Percentiles rank a stretch among this genome's conserved stretches.
Conservation (phyloP, 345 rosid species). For the Ailanthus altissimus region DNA sequence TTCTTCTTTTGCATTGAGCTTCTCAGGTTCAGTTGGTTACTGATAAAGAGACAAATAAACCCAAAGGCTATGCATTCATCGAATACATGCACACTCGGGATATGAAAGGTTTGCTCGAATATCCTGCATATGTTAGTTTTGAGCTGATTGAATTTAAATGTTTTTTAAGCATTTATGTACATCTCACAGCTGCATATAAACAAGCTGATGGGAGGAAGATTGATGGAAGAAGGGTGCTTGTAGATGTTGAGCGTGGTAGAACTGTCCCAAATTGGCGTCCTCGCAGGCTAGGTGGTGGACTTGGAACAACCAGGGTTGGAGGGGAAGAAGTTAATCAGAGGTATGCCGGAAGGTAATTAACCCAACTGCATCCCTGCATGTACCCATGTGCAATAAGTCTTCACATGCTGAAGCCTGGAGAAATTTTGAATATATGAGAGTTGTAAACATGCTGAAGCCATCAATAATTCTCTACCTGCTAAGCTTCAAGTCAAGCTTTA, state of each 20-base stretch:
- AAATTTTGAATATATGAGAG: neutral
- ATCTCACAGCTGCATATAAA: slow-evolving; percentile 81
- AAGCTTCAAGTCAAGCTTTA: neutral
- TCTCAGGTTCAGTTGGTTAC: slow-evolving; percentile 78
- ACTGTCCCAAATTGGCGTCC: slow-evolving; percentile 99
- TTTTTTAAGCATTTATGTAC: slow-evolving; percentile 17
- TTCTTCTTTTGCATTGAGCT: slow-evolving; percentile 35
- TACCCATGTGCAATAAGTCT: neutral
- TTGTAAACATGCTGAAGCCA: neutral
- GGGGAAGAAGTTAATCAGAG: slow-evolving; percentile 76
- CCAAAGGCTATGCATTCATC: slow-evolving; percentile 94
- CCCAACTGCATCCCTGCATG: neutral
- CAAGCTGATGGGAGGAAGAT: slow-evolving; percentile 99
- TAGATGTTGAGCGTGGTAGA: slow-evolving; percentile 97
- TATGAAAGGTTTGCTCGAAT: slow-evolving; percentile 72
- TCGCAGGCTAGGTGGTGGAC: slow-evolving; percentile 98
- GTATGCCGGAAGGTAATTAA: slow-evolving; percentile 44
- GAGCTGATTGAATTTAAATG: neutral
- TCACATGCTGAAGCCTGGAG: neutral
- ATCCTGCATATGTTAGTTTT: neutral
- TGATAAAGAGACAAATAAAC: slow-evolving; percentile 74
- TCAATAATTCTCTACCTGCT: neutral
- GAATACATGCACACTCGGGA: slow-evolving; percentile 95
- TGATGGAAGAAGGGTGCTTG: slow-evolving; percentile 97
- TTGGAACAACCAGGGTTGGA: slow-evolving; percentile 86